Evolutionary conservation across 805 yeast genomes (phyloP).

Genomic region (fission yeast (Schizosaccharomyces pombe)): DNA sequence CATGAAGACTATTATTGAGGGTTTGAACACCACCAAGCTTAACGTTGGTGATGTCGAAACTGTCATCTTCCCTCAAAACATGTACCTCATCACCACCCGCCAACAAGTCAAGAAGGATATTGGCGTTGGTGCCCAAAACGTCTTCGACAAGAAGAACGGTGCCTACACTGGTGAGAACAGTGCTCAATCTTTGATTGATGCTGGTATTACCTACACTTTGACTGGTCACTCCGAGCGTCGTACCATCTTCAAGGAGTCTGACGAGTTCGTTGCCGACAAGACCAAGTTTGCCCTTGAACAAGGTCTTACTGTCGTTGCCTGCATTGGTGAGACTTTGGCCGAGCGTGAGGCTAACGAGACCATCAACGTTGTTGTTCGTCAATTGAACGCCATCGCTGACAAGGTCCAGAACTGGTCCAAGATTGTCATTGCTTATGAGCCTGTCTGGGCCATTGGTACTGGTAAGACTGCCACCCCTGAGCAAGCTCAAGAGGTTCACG

Average conservation of each 20-base stretch:
- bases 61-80: slow-evolving; percentile 89
- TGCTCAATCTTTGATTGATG: slow-evolving; percentile 29
- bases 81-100: slow-evolving; percentile 63
- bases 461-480: slow-evolving; percentile 97
- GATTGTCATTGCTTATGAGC: slow-evolving; percentile 93
- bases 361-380: slow-evolving; percentile 66
- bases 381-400: slow-evolving; percentile 68
- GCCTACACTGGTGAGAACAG: slow-evolving; percentile 96
- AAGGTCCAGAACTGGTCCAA: slow-evolving; percentile 70
- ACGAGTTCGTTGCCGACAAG: slow-evolving; percentile 68
- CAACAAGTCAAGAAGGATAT: slow-evolving; percentile 43
- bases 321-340: slow-evolving; percentile 90
- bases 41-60: slow-evolving; percentile 41
- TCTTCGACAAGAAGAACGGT: slow-evolving; percentile 70
- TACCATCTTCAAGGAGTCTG: slow-evolving; percentile 71
- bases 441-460: slow-evolving; percentile 99
- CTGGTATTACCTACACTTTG: slow-evolving; percentile 83
- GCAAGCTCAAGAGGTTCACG: slow-evolving; percentile 92
- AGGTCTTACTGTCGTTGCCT: slow-evolving; percentile 76
- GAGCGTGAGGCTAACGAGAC: slow-evolving; percentile 82
- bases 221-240: slow-evolving; percentile 98
- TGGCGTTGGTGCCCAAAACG: slow-evolving; percentile 74
- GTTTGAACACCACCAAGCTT: slow-evolving; percentile 56
- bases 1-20: slow-evolving; percentile 59
- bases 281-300: slow-evolving; percentile 77